Percentiles rank a stretch among this genome's conserved stretches.
phyloP scores from a whole-genome alignment of 2,329 filamentous ascomycete species.

The Pseudogymnoascus sp. region DNA sequence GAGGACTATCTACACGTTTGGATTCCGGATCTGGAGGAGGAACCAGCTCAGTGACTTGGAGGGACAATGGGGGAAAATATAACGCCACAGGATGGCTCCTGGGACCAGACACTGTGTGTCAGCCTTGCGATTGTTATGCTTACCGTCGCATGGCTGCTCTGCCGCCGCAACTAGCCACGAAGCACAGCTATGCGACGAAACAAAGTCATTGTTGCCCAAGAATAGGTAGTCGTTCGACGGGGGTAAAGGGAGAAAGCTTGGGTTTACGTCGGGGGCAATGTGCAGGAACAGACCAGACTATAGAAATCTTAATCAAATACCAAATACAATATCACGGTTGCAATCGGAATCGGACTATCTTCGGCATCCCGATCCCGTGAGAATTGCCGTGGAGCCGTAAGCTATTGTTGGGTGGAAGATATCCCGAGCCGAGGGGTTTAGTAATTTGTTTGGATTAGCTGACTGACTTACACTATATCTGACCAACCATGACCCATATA shows the following conservation, averaged over 20 bases:
- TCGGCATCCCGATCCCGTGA: not conserved
- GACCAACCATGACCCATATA: slow-evolving; percentile 5
- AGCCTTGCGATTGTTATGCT: not conserved
- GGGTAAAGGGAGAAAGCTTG: not conserved
- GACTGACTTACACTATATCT: not conserved
- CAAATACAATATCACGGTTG: not conserved
- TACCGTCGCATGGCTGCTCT: not conserved
- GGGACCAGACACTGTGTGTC: not conserved
- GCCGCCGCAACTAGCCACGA: not conserved
- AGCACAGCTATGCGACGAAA: not conserved
- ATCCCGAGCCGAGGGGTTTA: not conserved
- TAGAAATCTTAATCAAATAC: not conserved
- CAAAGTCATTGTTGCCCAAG: not conserved
- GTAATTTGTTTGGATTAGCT: not conserved
- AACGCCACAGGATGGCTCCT: not conserved
- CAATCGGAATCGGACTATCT: not conserved
- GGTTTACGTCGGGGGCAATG: not conserved
- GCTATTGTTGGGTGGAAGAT: not conserved
- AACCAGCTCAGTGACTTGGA: slow-evolving; percentile 13
- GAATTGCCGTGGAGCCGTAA: not conserved
- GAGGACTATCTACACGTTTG: slow-evolving; percentile 47
- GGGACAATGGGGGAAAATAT: not conserved
- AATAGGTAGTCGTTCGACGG: not conserved
- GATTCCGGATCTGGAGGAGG: slow-evolving; percentile 36
- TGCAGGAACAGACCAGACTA: not conserved